A percentile compares a stretch with the other conserved stretches of the same genome.
phyloP scores from a whole-genome alignment of 805 yeast genomes.

The Saccharomyces paradoxus region DNA sequence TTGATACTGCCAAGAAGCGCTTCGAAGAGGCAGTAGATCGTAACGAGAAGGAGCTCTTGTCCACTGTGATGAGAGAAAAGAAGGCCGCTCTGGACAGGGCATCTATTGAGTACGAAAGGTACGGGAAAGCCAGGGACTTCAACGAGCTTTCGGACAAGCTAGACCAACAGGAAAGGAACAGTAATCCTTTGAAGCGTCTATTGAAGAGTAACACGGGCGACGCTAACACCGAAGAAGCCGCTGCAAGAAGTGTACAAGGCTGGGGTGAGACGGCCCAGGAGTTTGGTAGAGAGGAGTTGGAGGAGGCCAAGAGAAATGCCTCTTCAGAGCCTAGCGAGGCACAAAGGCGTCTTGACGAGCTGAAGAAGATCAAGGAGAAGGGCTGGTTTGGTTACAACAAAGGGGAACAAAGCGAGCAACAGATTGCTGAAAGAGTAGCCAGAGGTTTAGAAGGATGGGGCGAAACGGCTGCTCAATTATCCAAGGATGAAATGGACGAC shows the following conservation, averaged over 20 bases:
- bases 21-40: constrained; percentile 10
- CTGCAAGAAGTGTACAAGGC: constrained; percentile 34
- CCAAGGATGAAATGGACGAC: constrained; percentile 36
- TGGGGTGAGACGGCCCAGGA: constrained; percentile 41
- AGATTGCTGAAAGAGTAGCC: constrained; percentile 31
- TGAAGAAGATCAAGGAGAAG: constrained; percentile 30
- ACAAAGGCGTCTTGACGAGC: constrained; percentile 27
- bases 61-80: constrained; percentile 9
- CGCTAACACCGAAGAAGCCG: constrained; percentile 23
- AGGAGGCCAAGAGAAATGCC: constrained; percentile 15
- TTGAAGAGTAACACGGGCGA: constrained; percentile 15
- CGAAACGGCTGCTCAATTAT: constrained; percentile 35
- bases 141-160: constrained; percentile 22
- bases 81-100: constrained; percentile 17
- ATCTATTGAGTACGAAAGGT: constrained; percentile 13
- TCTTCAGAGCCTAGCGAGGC: constrained; percentile 28
- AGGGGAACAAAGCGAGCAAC: constrained; percentile 23
- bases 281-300: constrained; percentile 32
- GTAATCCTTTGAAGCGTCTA: constrained; percentile 7
- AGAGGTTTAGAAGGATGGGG: constrained; percentile 41
- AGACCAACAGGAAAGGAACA: constrained; percentile 13
- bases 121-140: constrained; percentile 15
- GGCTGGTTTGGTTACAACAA: constrained; percentile 28
- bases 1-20: constrained; percentile 23
- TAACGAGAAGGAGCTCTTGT: constrained; percentile 3